Evolutionary conservation across 805 yeast species (phyloP).

Genomic region (Saccharomycopsis sp.): DNA sequence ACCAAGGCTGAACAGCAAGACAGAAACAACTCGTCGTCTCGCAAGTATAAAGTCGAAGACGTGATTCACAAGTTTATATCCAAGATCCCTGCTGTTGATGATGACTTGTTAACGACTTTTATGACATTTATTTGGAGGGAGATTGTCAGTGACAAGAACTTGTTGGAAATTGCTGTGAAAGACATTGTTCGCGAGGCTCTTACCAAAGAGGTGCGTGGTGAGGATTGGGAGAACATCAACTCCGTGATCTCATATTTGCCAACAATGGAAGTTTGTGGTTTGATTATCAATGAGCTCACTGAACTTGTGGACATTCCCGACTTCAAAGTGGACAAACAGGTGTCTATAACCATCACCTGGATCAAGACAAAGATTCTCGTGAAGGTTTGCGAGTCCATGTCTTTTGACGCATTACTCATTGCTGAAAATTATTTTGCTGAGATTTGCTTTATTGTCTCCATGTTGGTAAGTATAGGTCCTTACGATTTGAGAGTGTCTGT

Average conservation of each 20-base stretch:
- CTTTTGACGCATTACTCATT: conserved; percentile 43
- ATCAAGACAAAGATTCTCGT: conserved; percentile 46
- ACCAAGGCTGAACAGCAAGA: conserved; percentile 32
- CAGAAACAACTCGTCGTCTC: too few species aligned
- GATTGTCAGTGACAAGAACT: conserved; percentile 37
- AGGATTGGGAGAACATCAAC: conserved; percentile 43
- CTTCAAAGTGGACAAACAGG: conserved; percentile 22
- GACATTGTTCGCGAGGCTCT: conserved; percentile 49
- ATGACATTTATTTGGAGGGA: conserved; percentile 43
- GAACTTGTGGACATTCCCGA: conserved; percentile 32
- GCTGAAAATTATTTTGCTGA: conserved; percentile 45
- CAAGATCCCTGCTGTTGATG: conserved; percentile 30
- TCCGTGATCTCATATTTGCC: conserved; percentile 39
- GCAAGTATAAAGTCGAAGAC: conserved; percentile 40
- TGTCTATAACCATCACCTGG: conserved; percentile 35
- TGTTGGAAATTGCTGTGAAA: conserved; percentile 39
- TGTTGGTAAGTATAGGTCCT: conserved; percentile 25
- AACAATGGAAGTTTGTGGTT: conserved; percentile 46
- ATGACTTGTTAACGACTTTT: conserved; percentile 33
- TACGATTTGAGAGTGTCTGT: conserved; percentile 37
- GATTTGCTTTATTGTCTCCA: conserved; percentile 42
- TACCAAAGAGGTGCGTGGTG: conserved; percentile 45
- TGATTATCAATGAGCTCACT: conserved; percentile 37
- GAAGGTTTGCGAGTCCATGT: conserved; percentile 39
- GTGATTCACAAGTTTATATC: conserved; percentile 41